Base-by-base conservation (phyloP, 805 yeast genomes). In the Myxozyma mucilagina region DNA sequence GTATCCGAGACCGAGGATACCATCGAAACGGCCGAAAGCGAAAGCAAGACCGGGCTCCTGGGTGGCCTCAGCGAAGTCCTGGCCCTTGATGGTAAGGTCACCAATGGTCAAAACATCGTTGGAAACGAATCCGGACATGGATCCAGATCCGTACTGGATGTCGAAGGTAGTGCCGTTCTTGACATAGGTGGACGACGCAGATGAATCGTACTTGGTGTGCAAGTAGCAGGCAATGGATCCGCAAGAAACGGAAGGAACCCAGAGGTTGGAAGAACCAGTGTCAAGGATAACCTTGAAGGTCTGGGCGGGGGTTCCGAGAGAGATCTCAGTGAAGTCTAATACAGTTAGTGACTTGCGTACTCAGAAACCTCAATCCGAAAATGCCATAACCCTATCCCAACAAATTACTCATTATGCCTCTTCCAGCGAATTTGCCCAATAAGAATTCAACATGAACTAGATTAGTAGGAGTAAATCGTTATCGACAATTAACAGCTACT, bases 11-110 rank as follows among this genome's bases (percentile, higher is more conserved):
- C 99, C 99, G 66, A 94, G 80, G 68, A 94, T 92, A 78, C 99
- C 99, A 75, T 94, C 99, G 74, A 94, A 94, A 78, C 94, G 93
- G 76, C 97, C 99, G 77, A 94, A 94, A 55, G 99, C 98, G 79
- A 94, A 94, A 0, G 97, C 94, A 68, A 94, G 83, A 59, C 99
- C 99, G 47, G 98, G 98, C 80, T 94, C 99, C 70, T 84, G 84
- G 61, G 99, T 94, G 66, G 97, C 93, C 81, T 94, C 99, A 63
- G 96, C 98, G 73, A 94, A 94, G 74, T 87, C 96, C 80, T 93
- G 98, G 67, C 87, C 79, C 68, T 91, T 87, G 72, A 94, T 92
- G 58, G 80, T 76, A 78, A 94, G 84, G 72, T 87, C 94, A 62
- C 97, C 98, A 66, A 94, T 78, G 63, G 83, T 79, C 70, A 94